phyloP scores from a whole-genome alignment of 495 filamentous ascomycete species.

The Tetracladium marchalianum region DNA sequence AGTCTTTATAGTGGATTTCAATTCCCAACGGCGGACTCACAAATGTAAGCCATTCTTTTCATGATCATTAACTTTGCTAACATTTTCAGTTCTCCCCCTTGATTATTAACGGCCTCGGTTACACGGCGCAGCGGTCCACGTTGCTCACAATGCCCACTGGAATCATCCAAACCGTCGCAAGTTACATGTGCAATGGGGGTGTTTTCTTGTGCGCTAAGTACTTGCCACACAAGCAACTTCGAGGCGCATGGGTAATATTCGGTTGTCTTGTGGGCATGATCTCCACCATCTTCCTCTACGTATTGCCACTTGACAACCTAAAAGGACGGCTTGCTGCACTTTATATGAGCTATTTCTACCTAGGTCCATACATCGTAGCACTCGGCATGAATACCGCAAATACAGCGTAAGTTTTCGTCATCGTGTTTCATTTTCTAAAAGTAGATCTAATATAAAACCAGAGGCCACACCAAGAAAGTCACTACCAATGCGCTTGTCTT shows the following conservation, averaged over 20 bases:
- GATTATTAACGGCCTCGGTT: slow-evolving; percentile 17
- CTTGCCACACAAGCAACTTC: slow-evolving; percentile 9
- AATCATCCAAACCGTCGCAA: slow-evolving; percentile 31
- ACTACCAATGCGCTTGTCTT: slow-evolving; percentile 52
- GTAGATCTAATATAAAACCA: not conserved
- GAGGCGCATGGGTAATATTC: slow-evolving; percentile 19
- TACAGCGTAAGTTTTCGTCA: slow-evolving; percentile 5
- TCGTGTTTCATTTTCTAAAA: not conserved
- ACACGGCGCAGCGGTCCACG: slow-evolving; percentile 6
- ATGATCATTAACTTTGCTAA: too few relatives aligned
- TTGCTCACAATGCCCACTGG: slow-evolving; percentile 29
- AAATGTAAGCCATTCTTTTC: not conserved
- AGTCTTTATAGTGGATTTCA: not conserved
- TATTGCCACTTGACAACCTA: slow-evolving; percentile 15
- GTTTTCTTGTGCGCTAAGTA: slow-evolving; percentile 18
- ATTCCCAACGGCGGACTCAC: slow-evolving; percentile 5
- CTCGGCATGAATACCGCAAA: slow-evolving; percentile 17
- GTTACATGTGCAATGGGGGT: slow-evolving; percentile 17
- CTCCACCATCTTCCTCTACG: slow-evolving; percentile 15
- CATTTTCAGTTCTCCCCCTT: slow-evolving; percentile 10
- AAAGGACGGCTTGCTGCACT: slow-evolving; percentile 15
- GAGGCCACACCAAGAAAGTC: slow-evolving; percentile 55
- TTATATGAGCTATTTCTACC: slow-evolving; percentile 19
- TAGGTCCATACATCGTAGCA: slow-evolving; percentile 18
- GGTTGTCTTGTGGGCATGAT: slow-evolving; percentile 19